phyloP scores from a whole-genome alignment of 2,329 filamentous ascomycete species.

The Calycina herbarum region DNA sequence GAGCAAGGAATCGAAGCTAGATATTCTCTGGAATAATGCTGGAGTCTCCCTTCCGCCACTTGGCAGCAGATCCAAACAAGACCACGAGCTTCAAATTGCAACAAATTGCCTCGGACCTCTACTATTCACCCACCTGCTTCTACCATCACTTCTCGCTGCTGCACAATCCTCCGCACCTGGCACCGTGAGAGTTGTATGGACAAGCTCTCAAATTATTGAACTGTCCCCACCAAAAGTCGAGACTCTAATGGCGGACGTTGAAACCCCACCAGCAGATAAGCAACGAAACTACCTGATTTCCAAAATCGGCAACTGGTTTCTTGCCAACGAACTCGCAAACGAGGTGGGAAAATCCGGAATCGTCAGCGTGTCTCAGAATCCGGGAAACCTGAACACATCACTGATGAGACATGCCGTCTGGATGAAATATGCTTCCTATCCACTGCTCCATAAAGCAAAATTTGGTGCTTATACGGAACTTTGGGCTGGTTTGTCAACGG shows the following conservation, averaged over 20 bases:
- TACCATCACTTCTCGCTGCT: constrained; percentile 27
- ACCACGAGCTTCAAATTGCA: constrained; percentile 22
- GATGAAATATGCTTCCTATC: not conserved
- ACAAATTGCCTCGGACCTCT: constrained; percentile 20
- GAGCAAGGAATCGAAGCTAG: constrained; percentile 36
- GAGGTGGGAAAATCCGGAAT: constrained; percentile 15
- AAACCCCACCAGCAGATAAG: constrained; percentile 6
- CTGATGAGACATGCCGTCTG: constrained; percentile 6
- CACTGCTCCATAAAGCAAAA: not conserved
- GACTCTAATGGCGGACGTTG: constrained; percentile 8
- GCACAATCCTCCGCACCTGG: not conserved
- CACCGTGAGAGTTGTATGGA: constrained; percentile 23
- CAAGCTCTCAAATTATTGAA: constrained; percentile 14
- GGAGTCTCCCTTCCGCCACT: constrained; percentile 21
- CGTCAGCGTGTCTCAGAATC: constrained; percentile 26
- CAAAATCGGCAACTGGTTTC: constrained; percentile 27
- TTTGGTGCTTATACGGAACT: constrained; percentile 28
- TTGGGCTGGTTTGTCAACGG: constrained; percentile 24
- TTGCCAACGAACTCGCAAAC: constrained; percentile 20
- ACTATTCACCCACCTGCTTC: constrained; percentile 37
- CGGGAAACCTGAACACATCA: constrained; percentile 23
- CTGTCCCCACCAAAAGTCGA: constrained; percentile 7
- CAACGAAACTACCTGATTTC: constrained; percentile 19
- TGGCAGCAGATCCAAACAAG: constrained; percentile 14
- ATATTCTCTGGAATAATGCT: constrained; percentile 43